These are phyloP conservation scores for Pseudophaeomoniella oleicola DNA, from an alignment of 2,329 filamentous ascomycete genomes.

Conservation along the genomic window DNA sequence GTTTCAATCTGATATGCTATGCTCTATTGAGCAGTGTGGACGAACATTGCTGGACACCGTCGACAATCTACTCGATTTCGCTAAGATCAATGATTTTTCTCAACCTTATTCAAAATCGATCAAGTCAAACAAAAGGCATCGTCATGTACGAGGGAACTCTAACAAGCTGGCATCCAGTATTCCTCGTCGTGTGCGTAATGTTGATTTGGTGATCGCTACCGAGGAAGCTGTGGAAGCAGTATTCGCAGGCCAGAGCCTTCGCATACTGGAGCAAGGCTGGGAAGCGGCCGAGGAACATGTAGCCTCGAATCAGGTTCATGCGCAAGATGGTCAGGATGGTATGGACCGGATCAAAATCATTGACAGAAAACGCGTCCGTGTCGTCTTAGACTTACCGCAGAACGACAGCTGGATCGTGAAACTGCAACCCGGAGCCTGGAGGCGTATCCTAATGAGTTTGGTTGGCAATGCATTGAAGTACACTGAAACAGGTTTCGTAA, in stretches of 20 bases:
- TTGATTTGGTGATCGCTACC: not conserved
- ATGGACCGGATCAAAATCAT: not conserved
- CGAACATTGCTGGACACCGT: slow-evolving; percentile 27
- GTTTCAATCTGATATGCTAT: slow-evolving; percentile 16
- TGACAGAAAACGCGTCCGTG: slow-evolving; percentile 6
- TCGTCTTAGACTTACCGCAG: slow-evolving; percentile 38
- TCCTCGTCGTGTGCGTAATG: slow-evolving; percentile 2
- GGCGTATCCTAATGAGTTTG: slow-evolving; percentile 47
- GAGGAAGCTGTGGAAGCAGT: slow-evolving; percentile 1
- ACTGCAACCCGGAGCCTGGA: slow-evolving; percentile 38
- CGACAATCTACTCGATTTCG: slow-evolving; percentile 26
- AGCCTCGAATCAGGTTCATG: not conserved
- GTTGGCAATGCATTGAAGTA: slow-evolving; percentile 51
- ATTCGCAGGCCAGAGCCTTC: not conserved
- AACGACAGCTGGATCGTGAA: slow-evolving; percentile 36
- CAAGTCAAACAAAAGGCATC: slow-evolving; percentile 1
- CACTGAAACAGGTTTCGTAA: slow-evolving; percentile 37
- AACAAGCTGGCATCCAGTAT: not conserved
- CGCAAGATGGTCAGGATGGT: not conserved
- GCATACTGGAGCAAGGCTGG: not conserved
- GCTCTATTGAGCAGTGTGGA: slow-evolving; percentile 24
- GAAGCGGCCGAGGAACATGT: not conserved
- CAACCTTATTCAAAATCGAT: slow-evolving; percentile 3
- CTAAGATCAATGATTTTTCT: slow-evolving; percentile 28
- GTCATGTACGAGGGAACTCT: not conserved